These are phyloP conservation scores for Xylaria sp. DNA, from an alignment of 2,329 filamentous ascomycete genomes.

Conservation along the genomic window DNA sequence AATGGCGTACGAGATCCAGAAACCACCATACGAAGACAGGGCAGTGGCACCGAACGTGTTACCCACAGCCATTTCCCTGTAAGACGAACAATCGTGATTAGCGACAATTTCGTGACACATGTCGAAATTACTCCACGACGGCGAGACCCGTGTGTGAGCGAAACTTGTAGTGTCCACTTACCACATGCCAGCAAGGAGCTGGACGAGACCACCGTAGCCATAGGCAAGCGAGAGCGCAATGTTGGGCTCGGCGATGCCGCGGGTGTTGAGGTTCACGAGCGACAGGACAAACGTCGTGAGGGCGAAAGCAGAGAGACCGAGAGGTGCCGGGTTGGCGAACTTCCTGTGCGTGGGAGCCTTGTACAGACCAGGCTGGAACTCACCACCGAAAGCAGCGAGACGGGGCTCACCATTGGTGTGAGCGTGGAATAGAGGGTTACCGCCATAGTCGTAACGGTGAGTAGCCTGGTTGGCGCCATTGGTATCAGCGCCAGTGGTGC, in stretches of 20 bases:
- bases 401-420: constrained; percentile 45
- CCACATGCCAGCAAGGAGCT: constrained; percentile 87
- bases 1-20: constrained; percentile 80
- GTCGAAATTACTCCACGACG: neutral
- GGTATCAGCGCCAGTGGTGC: constrained; percentile 26
- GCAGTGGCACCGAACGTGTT: constrained; percentile 88
- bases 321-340: constrained; percentile 79
- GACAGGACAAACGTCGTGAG: constrained; percentile 83
- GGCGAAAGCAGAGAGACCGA: constrained; percentile 79
- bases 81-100: constrained; percentile 1
- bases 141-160: neutral
- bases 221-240: constrained; percentile 73
- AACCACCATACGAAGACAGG: constrained; percentile 80
- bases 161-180: constrained; percentile 52
- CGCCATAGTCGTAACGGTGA: constrained; percentile 44
- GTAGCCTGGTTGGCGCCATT: constrained; percentile 32
- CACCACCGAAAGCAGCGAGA: constrained; percentile 70
- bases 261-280: constrained; percentile 71
- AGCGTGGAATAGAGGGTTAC: constrained; percentile 48
- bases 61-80: constrained; percentile 83
- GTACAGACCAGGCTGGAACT: constrained; percentile 74
- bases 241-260: constrained; percentile 64
- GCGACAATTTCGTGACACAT: neutral
- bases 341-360: constrained; percentile 69
- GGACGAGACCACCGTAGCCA: constrained; percentile 78